phyloP scores from a whole-genome alignment of 352 stramenopile species.

The Phytophthora capsici region DNA sequence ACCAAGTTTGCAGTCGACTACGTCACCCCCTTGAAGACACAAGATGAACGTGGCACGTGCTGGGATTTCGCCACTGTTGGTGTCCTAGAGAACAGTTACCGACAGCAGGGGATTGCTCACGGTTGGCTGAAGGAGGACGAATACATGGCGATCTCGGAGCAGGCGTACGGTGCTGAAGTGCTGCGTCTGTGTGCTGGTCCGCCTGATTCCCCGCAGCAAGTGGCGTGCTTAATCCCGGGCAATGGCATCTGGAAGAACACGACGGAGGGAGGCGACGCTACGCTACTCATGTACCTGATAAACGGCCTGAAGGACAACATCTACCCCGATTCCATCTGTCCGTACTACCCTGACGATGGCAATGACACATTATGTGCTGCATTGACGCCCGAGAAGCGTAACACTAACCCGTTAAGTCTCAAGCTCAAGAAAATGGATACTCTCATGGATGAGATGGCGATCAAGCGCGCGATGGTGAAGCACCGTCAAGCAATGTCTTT shows the following conservation, averaged over 20 bases:
- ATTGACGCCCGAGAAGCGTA: conserved; percentile 43
- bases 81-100: conserved; percentile 75
- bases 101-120: conserved; percentile 55
- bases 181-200: conserved; percentile 61
- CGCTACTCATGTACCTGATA: conserved; percentile 57
- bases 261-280: conserved; percentile 60
- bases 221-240: conserved; percentile 63
- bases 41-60: conserved; percentile 72
- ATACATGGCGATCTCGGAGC: conserved; percentile 68
- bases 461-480: conserved; percentile 54
- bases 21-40: conserved; percentile 71
- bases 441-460: conserved; percentile 41
- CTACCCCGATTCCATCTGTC: conserved; percentile 57
- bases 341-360: conserved; percentile 48
- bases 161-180: conserved; percentile 69
- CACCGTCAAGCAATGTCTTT: conserved; percentile 57
- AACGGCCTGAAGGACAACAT: conserved; percentile 62
- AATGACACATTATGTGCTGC: conserved; percentile 57
- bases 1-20: conserved; percentile 64
- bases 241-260: conserved; percentile 75
- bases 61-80: conserved; percentile 74
- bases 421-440: conserved; percentile 58
- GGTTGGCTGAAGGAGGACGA: conserved; percentile 62
- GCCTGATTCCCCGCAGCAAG: conserved; percentile 56
- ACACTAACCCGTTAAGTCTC: conserved; percentile 54